Evolutionary conservation across 1,284 basidiomycete species (phyloP).

Genomic region (Ustilago bromivora): DNA sequence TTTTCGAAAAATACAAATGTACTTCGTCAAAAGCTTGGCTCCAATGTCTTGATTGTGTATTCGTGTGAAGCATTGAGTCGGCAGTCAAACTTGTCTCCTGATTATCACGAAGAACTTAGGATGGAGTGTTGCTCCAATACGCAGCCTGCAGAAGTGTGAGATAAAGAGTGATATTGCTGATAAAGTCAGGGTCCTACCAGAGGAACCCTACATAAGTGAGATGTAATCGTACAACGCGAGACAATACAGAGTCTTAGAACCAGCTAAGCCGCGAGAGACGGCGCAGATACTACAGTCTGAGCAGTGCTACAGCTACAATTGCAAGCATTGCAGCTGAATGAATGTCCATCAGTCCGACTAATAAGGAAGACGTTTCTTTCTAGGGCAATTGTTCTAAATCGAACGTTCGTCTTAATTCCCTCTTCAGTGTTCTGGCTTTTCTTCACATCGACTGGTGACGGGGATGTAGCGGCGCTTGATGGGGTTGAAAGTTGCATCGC

Average conservation of each 20-base stretch:
- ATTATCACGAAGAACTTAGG: no score
- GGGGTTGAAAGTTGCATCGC: neutral
- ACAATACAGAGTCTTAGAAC: neutral
- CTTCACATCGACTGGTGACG: neutral
- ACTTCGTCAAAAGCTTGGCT: slow-evolving; percentile 1
- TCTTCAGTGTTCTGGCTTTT: neutral
- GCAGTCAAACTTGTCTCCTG: no score
- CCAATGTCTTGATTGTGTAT: neutral
- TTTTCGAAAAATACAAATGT: slow-evolving; percentile 28
- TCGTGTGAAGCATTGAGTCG: neutral
- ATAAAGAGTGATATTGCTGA: neutral
- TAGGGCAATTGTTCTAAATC: slow-evolving; percentile 3
- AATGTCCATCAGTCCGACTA: slow-evolving; percentile 19
- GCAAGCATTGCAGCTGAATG: neutral
- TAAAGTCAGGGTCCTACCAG: neutral
- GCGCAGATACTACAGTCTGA: neutral
- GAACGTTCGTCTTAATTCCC: neutral
- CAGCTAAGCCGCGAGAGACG: no score
- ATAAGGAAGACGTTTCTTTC: slow-evolving; percentile 20
- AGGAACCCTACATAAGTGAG: neutral
- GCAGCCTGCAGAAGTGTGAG: neutral
- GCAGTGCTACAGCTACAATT: neutral
- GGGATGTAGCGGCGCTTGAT: neutral
- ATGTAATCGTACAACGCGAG: neutral
- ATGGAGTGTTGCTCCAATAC: no score